phyloP scores from a whole-genome alignment of 371 early-diverging fungal species.

The Circinella minor region DNA sequence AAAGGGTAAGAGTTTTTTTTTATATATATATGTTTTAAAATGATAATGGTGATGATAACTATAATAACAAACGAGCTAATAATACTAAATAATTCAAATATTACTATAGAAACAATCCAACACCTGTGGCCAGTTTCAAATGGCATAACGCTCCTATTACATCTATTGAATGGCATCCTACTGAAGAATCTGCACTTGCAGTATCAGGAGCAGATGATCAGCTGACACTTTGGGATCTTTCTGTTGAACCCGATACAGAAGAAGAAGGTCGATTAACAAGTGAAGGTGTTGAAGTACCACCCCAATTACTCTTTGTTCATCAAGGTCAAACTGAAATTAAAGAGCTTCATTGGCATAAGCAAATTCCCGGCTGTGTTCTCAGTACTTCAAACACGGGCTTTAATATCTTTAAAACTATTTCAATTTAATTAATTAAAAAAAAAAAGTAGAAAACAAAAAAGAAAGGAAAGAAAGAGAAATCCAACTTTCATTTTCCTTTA shows the following conservation, averaged over 20 bases:
- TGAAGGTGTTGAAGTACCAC: slow-evolving; percentile 85
- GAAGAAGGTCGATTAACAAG: slow-evolving; percentile 71
- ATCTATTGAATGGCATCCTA: slow-evolving; percentile 97
- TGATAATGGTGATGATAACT: too few species aligned
- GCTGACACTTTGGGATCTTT: slow-evolving; percentile 96
- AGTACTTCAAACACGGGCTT: slow-evolving; percentile 90
- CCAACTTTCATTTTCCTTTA: too few species aligned
- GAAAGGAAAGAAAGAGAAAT: too few species aligned
- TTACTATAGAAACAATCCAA: slow-evolving; percentile 55
- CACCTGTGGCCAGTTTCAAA: slow-evolving; percentile 93
- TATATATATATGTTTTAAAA: not conserved
- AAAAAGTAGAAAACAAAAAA: not conserved
- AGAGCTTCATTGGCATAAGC: slow-evolving; percentile 96
- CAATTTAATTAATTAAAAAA: slow-evolving; percentile 50
- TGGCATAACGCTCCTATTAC: slow-evolving; percentile 96
- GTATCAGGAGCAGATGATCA: slow-evolving; percentile 96
- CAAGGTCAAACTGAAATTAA: slow-evolving; percentile 93
- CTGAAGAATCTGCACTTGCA: slow-evolving; percentile 91
- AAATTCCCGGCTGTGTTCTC: slow-evolving; percentile 89
- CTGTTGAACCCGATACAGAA: slow-evolving; percentile 93
- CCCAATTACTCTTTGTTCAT: slow-evolving; percentile 96
- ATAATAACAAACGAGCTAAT: too few species aligned
- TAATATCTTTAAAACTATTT: slow-evolving; percentile 96
- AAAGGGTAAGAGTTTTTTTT: slow-evolving; percentile 22
- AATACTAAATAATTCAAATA: not conserved